These are phyloP conservation scores for Microsporum audouinii DNA, from an alignment of 2,329 filamentous ascomycete genomes.

Conservation along the genomic window DNA sequence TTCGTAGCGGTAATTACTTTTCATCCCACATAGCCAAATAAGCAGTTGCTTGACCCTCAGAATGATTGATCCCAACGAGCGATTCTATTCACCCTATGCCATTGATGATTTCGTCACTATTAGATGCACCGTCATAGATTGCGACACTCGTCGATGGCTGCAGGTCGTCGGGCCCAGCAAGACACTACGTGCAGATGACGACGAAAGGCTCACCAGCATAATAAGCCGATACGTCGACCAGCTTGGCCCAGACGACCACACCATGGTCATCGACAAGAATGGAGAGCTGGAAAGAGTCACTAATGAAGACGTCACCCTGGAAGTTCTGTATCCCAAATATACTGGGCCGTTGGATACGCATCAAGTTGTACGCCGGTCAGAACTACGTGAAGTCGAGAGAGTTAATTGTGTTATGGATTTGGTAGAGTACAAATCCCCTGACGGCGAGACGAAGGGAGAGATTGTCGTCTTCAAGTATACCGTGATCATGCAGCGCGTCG, in stretches of 20 bases:
- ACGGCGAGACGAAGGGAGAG: background rate
- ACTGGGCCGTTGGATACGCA: background rate
- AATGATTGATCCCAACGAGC: slow-evolving; percentile 7
- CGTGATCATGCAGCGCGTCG: background rate
- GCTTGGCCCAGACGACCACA: slow-evolving; percentile 2
- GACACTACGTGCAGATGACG: slow-evolving; percentile 3
- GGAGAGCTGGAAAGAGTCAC: slow-evolving; percentile 3
- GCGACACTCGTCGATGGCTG: slow-evolving; percentile 8
- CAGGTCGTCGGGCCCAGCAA: slow-evolving; percentile 5
- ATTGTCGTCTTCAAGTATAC: slow-evolving; percentile 10
- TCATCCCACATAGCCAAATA: background rate
- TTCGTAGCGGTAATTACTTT: background rate
- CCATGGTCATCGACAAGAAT: background rate
- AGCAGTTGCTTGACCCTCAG: background rate
- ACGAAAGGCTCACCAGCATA: background rate
- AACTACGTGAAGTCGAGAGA: slow-evolving; percentile 9
- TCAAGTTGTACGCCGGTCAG: slow-evolving; percentile 4
- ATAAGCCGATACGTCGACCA: slow-evolving; percentile 3
- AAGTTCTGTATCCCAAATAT: slow-evolving; percentile 7
- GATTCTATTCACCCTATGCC: slow-evolving; percentile 3
- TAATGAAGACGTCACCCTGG: slow-evolving; percentile 1
- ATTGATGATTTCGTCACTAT: background rate
- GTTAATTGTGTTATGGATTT: slow-evolving; percentile 5
- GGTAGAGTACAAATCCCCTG: slow-evolving; percentile 2
- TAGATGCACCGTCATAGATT: slow-evolving; percentile 8